Conservation (phyloP, 257 asterid species). For the Ocimum tenuiflorum region DNA sequence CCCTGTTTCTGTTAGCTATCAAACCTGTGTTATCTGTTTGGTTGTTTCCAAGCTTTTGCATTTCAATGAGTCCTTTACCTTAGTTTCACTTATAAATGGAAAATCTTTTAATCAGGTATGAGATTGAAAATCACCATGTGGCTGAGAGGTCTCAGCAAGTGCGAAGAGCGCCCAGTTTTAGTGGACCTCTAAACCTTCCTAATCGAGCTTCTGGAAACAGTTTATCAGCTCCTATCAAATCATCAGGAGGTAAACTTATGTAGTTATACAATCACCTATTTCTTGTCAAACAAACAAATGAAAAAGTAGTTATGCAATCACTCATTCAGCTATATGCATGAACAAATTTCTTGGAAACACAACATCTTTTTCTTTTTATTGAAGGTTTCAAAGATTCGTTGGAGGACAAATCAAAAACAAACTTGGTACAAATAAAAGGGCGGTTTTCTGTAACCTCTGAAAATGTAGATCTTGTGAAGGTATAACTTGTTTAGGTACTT, state of each 20-base stretch:
- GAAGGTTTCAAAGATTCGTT: constrained; percentile 72
- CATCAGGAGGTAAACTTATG: constrained; percentile 70
- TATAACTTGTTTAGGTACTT: constrained; percentile 20
- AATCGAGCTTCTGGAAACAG: constrained; percentile 97
- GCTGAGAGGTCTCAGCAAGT: constrained; percentile 54
- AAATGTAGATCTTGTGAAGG: constrained; percentile 97
- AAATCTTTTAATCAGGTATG: constrained; percentile 48
- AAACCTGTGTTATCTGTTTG: not conserved
- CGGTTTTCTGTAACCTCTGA: constrained; percentile 98
- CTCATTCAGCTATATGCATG: not conserved
- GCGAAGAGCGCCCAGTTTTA: constrained; percentile 81
- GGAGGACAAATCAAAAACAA: constrained; percentile 82
- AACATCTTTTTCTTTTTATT: constrained; percentile 6
- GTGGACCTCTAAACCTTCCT: constrained; percentile 95
- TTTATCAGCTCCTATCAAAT: constrained; percentile 95
- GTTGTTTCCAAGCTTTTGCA: constrained; percentile 13
- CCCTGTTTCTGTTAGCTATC: not conserved
- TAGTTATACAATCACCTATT: not conserved
- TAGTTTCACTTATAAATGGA: constrained; percentile 9
- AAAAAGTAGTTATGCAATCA: not conserved
- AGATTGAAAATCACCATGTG: constrained; percentile 51
- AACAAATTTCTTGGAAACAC: constrained; percentile 1
- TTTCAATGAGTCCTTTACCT: constrained; percentile 10
- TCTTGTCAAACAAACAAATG: not conserved
- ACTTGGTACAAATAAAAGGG: constrained; percentile 95